Percentiles rank a stretch among this genome's conserved stretches.
These are phyloP conservation scores for Termitomyces bulborhizus DNA, from an alignment of 768 basidiomycete species.

Conservation along the genomic window DNA sequence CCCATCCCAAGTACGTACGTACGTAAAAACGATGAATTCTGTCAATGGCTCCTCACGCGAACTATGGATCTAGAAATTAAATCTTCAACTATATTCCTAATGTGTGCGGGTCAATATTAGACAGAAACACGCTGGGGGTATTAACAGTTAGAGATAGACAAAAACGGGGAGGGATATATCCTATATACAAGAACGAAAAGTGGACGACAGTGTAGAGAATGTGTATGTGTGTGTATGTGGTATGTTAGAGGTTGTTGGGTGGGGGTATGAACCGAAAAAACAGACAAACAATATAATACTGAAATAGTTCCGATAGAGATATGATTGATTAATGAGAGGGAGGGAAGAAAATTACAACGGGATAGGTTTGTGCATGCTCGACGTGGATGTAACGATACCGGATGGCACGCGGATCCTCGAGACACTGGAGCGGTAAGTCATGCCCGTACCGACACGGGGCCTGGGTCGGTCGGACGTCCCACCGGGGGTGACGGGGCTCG, in stretches of 20 bases:
- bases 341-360: not conserved
- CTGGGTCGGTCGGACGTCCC: conserved; percentile 26
- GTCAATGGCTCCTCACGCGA: too few relatives aligned
- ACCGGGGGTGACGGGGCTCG: not conserved
- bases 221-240: not conserved
- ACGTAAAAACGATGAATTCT: too few relatives aligned
- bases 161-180: too few relatives aligned
- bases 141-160: too few relatives aligned
- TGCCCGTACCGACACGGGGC: conserved; percentile 65
- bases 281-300: not conserved
- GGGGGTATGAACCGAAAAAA: not conserved
- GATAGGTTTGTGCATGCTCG: not conserved
- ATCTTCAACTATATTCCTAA: too few relatives aligned
- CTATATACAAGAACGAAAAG: not conserved
- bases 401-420: not conserved
- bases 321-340: too few relatives aligned
- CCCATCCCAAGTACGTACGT: too few relatives aligned
- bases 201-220: not conserved
- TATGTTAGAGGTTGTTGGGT: not conserved
- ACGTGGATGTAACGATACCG: too few relatives aligned
- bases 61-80: too few relatives aligned
- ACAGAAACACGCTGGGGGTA: too few relatives aligned
- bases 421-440: conserved; percentile 44
- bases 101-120: too few relatives aligned
- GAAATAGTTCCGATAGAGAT: too few relatives aligned